These are phyloP conservation scores for Acanthamoeba triangularis DNA, from an alignment of 208 protist species.

Conservation along the genomic window DNA sequence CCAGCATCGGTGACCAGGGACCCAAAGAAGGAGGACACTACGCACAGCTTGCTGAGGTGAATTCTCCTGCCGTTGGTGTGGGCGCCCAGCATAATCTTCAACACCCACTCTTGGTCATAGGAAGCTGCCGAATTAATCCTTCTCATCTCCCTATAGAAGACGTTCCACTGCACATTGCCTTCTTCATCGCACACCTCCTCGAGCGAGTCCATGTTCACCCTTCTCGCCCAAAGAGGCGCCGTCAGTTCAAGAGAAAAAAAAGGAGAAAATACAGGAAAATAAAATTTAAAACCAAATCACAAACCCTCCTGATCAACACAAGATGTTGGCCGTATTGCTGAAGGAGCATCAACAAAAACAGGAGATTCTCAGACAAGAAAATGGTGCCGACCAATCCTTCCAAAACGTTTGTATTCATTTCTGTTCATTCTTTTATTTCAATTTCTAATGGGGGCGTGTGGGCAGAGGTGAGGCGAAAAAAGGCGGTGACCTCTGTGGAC, in stretches of 20 bases:
- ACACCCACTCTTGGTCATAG: not conserved
- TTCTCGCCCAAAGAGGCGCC: not conserved
- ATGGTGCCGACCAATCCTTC: slow-evolving; percentile 14
- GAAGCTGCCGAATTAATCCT: not conserved
- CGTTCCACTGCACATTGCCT: not conserved
- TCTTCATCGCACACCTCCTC: not conserved
- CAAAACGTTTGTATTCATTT: not conserved
- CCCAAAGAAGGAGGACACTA: not conserved
- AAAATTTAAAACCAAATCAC: not conserved
- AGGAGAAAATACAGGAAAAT: not conserved
- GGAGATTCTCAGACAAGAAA: slow-evolving; percentile 57
- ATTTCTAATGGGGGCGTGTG: not conserved
- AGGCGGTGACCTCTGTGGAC: slow-evolving; percentile 64
- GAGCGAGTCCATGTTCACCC: not conserved
- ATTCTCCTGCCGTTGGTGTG: not conserved
- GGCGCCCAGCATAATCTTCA: slow-evolving; percentile 45
- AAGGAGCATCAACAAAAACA: slow-evolving; percentile 79
- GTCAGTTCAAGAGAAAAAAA: no score
- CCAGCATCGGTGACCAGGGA: not conserved
- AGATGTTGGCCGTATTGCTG: slow-evolving; percentile 68
- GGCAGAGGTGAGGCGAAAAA: slow-evolving; percentile 70
- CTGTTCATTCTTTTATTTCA: not conserved
- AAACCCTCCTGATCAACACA: not conserved
- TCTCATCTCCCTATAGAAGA: not conserved
- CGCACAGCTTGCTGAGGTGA: not conserved